These are phyloP conservation scores for Penicillium cataractarum DNA, from an alignment of 495 filamentous ascomycete species.

Conservation along the genomic window DNA sequence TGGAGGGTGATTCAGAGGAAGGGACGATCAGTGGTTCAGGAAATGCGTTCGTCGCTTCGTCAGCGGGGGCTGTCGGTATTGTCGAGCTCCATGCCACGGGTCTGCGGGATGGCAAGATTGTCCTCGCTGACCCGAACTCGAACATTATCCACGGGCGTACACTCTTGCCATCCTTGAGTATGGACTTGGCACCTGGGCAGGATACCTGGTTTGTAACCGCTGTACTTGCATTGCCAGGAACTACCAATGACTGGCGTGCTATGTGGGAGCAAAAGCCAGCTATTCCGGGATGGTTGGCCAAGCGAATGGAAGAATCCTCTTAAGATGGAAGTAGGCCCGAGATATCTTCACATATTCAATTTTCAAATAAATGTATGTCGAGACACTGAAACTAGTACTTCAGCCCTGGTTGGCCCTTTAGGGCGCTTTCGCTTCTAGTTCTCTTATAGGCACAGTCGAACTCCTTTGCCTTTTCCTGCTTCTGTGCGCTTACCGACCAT, in stretches of 20 bases:
- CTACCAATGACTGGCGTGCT: constrained; percentile 4
- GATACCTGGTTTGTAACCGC: constrained; percentile 53
- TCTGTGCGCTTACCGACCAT: too few relatives aligned
- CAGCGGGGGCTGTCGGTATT: constrained; percentile 70
- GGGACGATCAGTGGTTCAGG: constrained; percentile 54
- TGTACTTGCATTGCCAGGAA: constrained; percentile 51
- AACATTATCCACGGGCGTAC: constrained; percentile 73
- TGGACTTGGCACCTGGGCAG: constrained; percentile 37
- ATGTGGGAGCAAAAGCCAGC: constrained; percentile 12
- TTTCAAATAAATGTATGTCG: too few relatives aligned
- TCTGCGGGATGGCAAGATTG: constrained; percentile 57
- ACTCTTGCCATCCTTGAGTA: constrained; percentile 64
- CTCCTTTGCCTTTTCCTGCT: too few relatives aligned
- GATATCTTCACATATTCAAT: background rate
- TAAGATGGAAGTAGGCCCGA: background rate
- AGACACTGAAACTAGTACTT: too few relatives aligned
- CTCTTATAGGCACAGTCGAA: too few relatives aligned
- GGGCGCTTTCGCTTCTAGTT: too few relatives aligned
- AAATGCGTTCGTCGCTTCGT: constrained; percentile 66
- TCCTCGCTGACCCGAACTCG: constrained; percentile 77
- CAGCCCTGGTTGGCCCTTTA: too few relatives aligned
- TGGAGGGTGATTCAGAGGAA: constrained; percentile 53
- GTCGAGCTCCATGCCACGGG: constrained; percentile 53
- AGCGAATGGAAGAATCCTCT: background rate
- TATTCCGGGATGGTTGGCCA: constrained; percentile 16